Evolutionary conservation across 2,329 filamentous ascomycete species (phyloP).

Genomic region (Rhynchosporium agropyri): DNA sequence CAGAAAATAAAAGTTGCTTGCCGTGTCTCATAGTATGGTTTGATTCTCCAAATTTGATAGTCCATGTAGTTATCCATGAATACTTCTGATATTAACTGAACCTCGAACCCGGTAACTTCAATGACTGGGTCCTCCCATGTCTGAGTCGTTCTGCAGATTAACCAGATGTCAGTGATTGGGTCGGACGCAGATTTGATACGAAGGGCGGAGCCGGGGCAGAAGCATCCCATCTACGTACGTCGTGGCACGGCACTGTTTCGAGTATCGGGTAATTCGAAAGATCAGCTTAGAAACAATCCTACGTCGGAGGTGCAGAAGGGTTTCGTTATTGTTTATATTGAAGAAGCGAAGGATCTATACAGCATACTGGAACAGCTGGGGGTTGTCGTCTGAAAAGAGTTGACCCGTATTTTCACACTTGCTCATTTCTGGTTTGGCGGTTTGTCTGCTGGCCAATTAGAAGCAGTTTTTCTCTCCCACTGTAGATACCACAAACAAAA

Average conservation of each 20-base stretch:
- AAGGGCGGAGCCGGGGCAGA: not conserved
- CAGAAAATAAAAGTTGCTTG: not conserved
- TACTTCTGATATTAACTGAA: too few species aligned
- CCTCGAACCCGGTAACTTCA: too few species aligned
- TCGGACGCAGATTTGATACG: not conserved
- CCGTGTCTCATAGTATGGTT: not conserved
- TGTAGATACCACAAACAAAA: too few species aligned
- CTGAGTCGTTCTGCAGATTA: constrained; percentile 1
- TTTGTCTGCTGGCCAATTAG: not conserved
- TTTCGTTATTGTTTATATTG: not conserved
- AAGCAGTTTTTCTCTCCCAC: not conserved
- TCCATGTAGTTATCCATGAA: too few species aligned
- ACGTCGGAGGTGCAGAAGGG: not conserved
- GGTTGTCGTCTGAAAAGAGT: constrained; percentile 1
- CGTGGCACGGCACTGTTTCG: not conserved
- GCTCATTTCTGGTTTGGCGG: not conserved
- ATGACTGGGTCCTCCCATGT: too few species aligned
- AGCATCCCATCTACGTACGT: not conserved
- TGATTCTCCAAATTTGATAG: not conserved
- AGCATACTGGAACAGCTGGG: not conserved
- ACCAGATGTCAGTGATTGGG: not conserved
- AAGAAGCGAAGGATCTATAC: not conserved
- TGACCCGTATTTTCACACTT: not conserved
- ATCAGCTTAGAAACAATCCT: constrained; percentile 1
- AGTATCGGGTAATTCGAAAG: not conserved